Evolutionary conservation across 2,329 filamentous ascomycete species (phyloP).

Genomic region (Colletotrichum sp.): DNA sequence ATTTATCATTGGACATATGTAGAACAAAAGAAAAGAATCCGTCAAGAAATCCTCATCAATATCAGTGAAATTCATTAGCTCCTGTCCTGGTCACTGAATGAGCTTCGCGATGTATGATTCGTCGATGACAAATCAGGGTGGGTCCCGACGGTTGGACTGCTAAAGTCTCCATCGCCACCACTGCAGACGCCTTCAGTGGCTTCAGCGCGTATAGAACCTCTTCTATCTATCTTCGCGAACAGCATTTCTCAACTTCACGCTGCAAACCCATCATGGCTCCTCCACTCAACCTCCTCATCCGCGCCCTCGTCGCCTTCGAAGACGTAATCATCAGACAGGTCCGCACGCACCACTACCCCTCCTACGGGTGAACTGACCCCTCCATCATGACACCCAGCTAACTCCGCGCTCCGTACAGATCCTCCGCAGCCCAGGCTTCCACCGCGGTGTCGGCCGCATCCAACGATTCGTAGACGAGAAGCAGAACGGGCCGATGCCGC

Average conservation of each 20-base stretch:
- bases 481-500: constrained; percentile 53
- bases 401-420: constrained; percentile 38
- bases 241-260: not conserved
- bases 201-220: not conserved
- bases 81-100: not conserved
- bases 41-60: no score
- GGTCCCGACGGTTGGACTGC: not conserved
- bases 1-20: not conserved
- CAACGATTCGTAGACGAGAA: constrained; percentile 54
- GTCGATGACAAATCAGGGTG: not conserved
- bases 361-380: not conserved
- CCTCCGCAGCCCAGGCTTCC: constrained; percentile 55
- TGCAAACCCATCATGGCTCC: not conserved
- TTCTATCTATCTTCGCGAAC: not conserved
- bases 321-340: constrained; percentile 18
- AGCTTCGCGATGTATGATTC: constrained; percentile 4
- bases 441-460: constrained; percentile 56
- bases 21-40: no score
- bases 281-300: constrained; percentile 2
- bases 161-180: not conserved
- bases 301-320: constrained; percentile 17
- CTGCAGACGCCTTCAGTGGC: not conserved
- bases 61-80: no score
- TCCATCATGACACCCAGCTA: not conserved
- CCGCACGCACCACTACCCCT: not conserved